Evolutionary conservation across 371 early-diverging fungal species (phyloP).

Genomic region (Lichtheimia ornata): DNA sequence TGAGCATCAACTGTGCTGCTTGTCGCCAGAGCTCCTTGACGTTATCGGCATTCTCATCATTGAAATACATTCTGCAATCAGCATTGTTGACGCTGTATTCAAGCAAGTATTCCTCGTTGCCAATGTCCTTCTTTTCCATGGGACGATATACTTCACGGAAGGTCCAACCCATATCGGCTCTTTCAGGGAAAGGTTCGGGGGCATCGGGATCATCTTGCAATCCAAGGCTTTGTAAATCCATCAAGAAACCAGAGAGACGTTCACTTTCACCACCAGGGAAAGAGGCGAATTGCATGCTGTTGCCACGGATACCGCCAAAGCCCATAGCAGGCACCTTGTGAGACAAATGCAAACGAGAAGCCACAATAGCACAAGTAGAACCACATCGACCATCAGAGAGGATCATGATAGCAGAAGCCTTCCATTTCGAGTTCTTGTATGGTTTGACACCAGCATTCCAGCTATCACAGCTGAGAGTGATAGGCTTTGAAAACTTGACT

Average conservation of each 20-base stretch:
- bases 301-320: constrained; percentile 54
- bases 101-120: constrained; percentile 34
- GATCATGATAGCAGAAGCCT: constrained; percentile 38
- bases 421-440: constrained; percentile 38
- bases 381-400: constrained; percentile 55
- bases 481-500: constrained; percentile 46
- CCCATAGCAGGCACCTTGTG: constrained; percentile 55
- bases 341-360: constrained; percentile 49
- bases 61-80: constrained; percentile 48
- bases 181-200: constrained; percentile 47
- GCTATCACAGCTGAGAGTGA: constrained; percentile 31
- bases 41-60: constrained; percentile 46
- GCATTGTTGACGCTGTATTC: constrained; percentile 53
- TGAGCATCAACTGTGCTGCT: constrained; percentile 35
- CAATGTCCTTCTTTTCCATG: constrained; percentile 15
- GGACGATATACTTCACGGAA: constrained; percentile 54
- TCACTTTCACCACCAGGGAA: constrained; percentile 58
- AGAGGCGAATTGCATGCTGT: constrained; percentile 54
- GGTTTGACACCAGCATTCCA: constrained; percentile 21
- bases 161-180: constrained; percentile 58
- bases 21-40: constrained; percentile 45
- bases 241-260: constrained; percentile 47
- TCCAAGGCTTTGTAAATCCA: constrained; percentile 42
- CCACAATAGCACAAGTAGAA: constrained; percentile 55
- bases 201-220: constrained; percentile 43